Percentiles rank a stretch among this genome's conserved stretches.
Conservation (phyloP, 2,329 filamentous ascomycete genomes). For the Diplodia intermedia region DNA sequence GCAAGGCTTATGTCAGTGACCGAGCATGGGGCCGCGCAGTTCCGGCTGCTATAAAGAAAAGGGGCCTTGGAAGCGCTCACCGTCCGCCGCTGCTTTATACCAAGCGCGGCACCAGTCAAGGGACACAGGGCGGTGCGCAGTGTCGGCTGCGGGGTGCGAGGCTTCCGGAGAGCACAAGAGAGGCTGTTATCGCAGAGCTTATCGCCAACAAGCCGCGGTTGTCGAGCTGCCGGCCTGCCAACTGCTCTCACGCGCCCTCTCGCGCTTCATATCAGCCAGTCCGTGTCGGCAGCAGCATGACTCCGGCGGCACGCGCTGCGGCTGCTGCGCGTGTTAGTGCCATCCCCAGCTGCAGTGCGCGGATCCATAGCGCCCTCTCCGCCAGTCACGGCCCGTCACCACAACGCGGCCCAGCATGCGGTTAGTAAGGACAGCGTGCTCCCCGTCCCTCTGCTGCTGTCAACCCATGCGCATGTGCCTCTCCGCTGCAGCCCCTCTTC, state of each 20-base stretch:
- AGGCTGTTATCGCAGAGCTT: conserved; percentile 21
- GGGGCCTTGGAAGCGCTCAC: conserved; percentile 25
- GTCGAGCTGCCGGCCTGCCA: conserved; percentile 1
- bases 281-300: background rate
- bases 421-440: conserved; percentile 7
- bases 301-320: background rate
- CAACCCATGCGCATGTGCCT: background rate
- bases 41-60: conserved; percentile 24
- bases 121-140: conserved; percentile 7
- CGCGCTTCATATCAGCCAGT: background rate
- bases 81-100: conserved; percentile 18
- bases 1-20: conserved; percentile 31
- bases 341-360: conserved; percentile 19
- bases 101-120: conserved; percentile 3
- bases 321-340: conserved; percentile 18
- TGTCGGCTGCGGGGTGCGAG: background rate
- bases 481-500: conserved; percentile 17
- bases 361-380: conserved; percentile 16
- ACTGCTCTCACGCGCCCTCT: background rate
- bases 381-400: conserved; percentile 14
- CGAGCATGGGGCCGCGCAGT: conserved; percentile 18
- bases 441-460: conserved; percentile 9
- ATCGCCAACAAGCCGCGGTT: conserved; percentile 14
- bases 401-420: conserved; percentile 17
- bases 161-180: background rate